Base-by-base conservation (phyloP, 1,284 basidiomycete genomes). In the Cutaneotrichosporon sp. region DNA sequence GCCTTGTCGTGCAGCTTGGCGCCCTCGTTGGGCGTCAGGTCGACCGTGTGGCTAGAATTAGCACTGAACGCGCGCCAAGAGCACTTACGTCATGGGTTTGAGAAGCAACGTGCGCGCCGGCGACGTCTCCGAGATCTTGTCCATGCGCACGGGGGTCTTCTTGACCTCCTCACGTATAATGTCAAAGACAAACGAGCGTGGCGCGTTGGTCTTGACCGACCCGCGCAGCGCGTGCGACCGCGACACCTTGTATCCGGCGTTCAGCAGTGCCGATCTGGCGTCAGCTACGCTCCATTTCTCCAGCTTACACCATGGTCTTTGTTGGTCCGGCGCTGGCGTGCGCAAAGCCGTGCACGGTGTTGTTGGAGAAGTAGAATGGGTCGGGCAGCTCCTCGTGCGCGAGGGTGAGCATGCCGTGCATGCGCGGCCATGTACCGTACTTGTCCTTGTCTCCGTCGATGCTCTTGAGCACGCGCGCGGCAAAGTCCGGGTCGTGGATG, bases 381-480 rank as follows among this genome's bases (percentile, higher is more conserved):
- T 78, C 77, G 13, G 82, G 76, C 10, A 94, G 76, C 78, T 94
- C 90, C 90, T 93, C 85, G 65, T 84, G 83, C 0, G 93, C 92
- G 0, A 94, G 80, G 4, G 85, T 86, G 44, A 97, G 78, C 96
- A 99, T 98, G 1, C 96, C 94, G 71, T 86, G 86, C 83, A 99
- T 97, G 45, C 96, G 80, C 0, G 82, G 65, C 22, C 81, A 80
- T 0, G 96, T 98, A 20, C 85, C 85, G 68, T 94, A 96, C 55
- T 83, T 81, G 14, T 66, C 74, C 59, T 87, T 81, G 45, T 70
- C 64, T 15, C 58, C 56, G 8, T 77, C 70, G 8, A 96, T 77
- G 62, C 90, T 86, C 22, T 81, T 76, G n/a, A 97, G 77, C 8
- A 94, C 83, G 57, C 83, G 82, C 10, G 77, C 70, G 23, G 90